Conservation (phyloP, 2,329 filamentous ascomycete genomes). For the Lasiodiplodia hormozganensis region DNA sequence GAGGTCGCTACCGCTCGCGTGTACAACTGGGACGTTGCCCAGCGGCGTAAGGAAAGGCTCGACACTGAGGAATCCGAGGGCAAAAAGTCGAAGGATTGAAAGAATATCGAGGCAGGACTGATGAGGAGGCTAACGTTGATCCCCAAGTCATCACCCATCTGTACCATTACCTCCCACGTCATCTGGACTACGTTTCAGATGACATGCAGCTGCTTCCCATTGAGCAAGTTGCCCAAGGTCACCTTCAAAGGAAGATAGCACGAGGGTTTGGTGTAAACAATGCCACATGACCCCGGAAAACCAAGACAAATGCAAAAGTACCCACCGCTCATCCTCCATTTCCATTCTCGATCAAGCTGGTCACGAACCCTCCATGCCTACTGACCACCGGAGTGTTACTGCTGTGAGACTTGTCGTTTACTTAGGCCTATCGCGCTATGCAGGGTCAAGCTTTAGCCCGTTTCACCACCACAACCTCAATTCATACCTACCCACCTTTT, state of each 20-base stretch:
- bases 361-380: too few relatives aligned
- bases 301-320: neutral
- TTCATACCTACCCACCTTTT: neutral
- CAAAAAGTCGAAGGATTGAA: conserved; percentile 36
- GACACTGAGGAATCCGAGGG: conserved; percentile 59
- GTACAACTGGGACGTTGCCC: conserved; percentile 99
- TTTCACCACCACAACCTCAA: neutral
- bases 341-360: neutral
- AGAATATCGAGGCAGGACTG: neutral
- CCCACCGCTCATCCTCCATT: neutral
- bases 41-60: conserved; percentile 88
- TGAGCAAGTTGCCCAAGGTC: neutral
- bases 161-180: neutral
- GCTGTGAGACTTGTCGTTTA: neutral
- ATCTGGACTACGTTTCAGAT: neutral
- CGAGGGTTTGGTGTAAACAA: conserved; percentile 3
- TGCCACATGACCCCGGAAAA: conserved; percentile 4
- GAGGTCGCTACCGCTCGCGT: conserved; percentile 95
- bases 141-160: neutral
- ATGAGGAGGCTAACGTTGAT: neutral
- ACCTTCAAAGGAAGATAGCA: neutral
- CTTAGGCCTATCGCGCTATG: neutral
- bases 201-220: neutral
- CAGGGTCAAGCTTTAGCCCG: neutral
- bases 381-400: neutral